These are phyloP conservation scores for Earliella scabrosa DNA, from an alignment of 1,284 basidiomycete genomes.

Conservation along the genomic window DNA sequence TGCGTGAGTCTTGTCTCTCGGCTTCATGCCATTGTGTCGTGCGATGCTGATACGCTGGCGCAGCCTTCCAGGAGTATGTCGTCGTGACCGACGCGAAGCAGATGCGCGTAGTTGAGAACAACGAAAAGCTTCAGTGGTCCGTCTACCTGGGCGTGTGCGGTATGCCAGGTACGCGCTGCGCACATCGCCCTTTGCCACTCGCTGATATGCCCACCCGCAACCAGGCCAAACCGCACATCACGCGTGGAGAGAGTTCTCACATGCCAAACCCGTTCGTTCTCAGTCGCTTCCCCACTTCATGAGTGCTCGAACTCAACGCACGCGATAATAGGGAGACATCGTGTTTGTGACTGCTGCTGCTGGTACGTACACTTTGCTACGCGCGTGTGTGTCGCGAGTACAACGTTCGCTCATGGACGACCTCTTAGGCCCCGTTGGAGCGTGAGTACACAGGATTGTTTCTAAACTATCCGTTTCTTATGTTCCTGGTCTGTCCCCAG, in stretches of 20 bases:
- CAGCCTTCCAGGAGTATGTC: conserved; percentile 31
- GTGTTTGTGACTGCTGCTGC: conserved; percentile 30
- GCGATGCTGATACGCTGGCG: too few relatives aligned
- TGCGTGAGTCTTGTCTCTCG: conserved; percentile 25
- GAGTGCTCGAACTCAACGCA: too few relatives aligned
- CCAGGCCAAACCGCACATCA: conserved; percentile 31
- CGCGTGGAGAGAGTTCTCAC: conserved; percentile 29
- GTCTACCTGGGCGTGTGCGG: conserved; percentile 37
- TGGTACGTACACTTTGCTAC: conserved; percentile 13
- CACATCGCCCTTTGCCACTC: not conserved
- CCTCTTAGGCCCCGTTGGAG: conserved; percentile 24
- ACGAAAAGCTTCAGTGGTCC: conserved; percentile 34
- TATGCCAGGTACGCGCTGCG: conserved; percentile 34
- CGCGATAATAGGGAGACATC: conserved; percentile 22
- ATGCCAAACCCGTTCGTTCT: conserved; percentile 24
- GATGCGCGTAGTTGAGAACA: conserved; percentile 30
- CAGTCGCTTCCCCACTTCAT: too few relatives aligned
- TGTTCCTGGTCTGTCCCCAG: conserved; percentile 23
- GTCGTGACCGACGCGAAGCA: not conserved
- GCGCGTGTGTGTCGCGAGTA: not conserved
- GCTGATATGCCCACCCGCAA: not conserved
- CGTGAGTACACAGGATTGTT: conserved; percentile 9
- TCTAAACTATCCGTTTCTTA: not conserved
- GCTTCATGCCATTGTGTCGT: too few relatives aligned
- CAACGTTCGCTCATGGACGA: not conserved